Conservation (phyloP, 306 rosid genomes). For the Gastrolobium bilobum region DNA sequence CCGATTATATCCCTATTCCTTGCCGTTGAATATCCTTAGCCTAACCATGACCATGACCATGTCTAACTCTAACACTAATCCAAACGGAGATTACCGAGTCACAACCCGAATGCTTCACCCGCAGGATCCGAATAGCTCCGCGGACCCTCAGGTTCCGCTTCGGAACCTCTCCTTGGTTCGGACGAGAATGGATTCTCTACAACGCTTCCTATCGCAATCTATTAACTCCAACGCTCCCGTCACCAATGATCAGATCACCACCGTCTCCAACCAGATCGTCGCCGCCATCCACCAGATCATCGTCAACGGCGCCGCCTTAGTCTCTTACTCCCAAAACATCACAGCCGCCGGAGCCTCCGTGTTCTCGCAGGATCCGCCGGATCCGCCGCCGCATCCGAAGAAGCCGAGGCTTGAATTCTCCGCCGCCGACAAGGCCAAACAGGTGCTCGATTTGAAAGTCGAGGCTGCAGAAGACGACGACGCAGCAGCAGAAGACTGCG, state of each 20-base stretch:
- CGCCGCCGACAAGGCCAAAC: conserved; percentile 23
- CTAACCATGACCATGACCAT: conserved; percentile 10
- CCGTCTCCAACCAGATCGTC: conserved; percentile 71
- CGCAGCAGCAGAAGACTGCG: conserved; percentile 40
- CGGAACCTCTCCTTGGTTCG: conserved; percentile 68
- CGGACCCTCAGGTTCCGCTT: conserved; percentile 59
- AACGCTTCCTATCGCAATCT: conserved; percentile 64
- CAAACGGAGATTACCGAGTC: conserved; percentile 39
- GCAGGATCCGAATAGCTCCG: conserved; percentile 4
- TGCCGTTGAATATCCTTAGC: conserved; percentile 2
- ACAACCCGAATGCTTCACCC: conserved; percentile 7
- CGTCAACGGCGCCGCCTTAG: conserved; percentile 69
- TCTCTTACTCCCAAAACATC: conserved; percentile 50
- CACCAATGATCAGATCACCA: conserved; percentile 55
- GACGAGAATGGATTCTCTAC: conserved; percentile 66
- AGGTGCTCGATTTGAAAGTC: conserved; percentile 42
- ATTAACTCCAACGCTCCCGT: conserved; percentile 53
- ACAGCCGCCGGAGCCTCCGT: neutral
- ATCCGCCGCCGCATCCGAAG: conserved; percentile 7
- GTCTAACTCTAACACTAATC: neutral
- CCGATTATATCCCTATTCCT: neutral
- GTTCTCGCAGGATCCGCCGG: conserved; percentile 5
- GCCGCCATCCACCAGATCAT: conserved; percentile 65
- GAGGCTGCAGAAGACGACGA: conserved; percentile 51
- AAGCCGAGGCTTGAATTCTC: conserved; percentile 11